Conservation (phyloP, 331 rosid species). For the Saraca asoca region DNA sequence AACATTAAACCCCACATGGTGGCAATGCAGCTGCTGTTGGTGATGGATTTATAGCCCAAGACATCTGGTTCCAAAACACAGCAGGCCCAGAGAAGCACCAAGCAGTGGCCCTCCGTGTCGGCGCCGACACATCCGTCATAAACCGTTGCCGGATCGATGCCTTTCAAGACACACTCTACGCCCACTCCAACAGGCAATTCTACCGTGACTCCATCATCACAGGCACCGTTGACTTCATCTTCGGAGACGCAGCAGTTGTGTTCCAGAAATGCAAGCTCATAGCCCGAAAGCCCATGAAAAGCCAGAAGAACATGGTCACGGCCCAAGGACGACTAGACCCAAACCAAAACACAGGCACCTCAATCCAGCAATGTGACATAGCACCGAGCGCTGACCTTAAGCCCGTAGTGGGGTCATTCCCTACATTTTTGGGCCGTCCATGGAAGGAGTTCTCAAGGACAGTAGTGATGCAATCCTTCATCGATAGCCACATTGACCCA, state of each 20-base stretch:
- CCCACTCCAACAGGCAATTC: conserved; percentile 64
- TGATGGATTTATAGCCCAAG: conserved; percentile 74
- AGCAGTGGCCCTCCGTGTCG: conserved; percentile 68
- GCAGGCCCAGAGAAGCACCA: conserved; percentile 78
- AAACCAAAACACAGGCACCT: conserved; percentile 63
- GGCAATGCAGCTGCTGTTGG: conserved; percentile 55
- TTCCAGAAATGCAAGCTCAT: conserved; percentile 55
- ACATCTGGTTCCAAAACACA: conserved; percentile 62
- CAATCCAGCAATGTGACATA: conserved; percentile 49
- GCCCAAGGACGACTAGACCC: conserved; percentile 69
- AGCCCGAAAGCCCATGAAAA: conserved; percentile 57
- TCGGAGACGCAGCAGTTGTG: conserved; percentile 62
- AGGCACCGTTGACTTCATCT: conserved; percentile 65
- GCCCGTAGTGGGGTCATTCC: conserved; percentile 39
- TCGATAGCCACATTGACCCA: conserved; percentile 50
- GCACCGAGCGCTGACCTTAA: conserved; percentile 48
- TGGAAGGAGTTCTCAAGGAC: conserved; percentile 69
- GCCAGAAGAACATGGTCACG: conserved; percentile 64
- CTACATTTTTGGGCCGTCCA: conserved; percentile 52
- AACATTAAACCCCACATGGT: not conserved
- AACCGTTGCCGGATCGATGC: conserved; percentile 66
- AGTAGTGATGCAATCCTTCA: conserved; percentile 52
- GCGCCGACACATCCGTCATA: conserved; percentile 55
- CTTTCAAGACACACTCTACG: conserved; percentile 66
- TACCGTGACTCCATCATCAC: conserved; percentile 54